A percentile compares a stretch with the other conserved stretches of the same genome.
These are phyloP conservation scores for Cyberlindnera meyerae DNA, from an alignment of 805 yeast genomes.

Conservation along the genomic window DNA sequence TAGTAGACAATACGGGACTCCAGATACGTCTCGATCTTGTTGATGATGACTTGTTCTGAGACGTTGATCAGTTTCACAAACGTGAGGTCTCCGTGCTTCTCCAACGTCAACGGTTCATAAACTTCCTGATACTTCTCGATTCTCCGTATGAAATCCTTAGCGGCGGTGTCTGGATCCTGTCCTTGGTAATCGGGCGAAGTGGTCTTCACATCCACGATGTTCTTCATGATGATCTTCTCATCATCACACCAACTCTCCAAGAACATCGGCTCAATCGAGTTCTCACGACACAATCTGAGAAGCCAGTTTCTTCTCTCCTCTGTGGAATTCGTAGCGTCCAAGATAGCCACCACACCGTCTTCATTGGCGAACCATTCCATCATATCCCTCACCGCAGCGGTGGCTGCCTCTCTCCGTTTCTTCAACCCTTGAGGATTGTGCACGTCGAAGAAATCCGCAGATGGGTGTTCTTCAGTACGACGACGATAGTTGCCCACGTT, in stretches of 20 bases:
- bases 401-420: constrained; percentile 64
- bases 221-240: constrained; percentile 67
- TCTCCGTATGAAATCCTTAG: constrained; percentile 64
- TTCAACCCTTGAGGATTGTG: constrained; percentile 59
- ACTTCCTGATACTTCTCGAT: constrained; percentile 68
- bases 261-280: constrained; percentile 82
- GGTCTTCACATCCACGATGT: constrained; percentile 80
- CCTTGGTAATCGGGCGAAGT: constrained; percentile 35
- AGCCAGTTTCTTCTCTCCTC: constrained; percentile 63
- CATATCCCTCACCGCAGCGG: constrained; percentile 71
- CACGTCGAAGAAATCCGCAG: constrained; percentile 76
- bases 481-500: constrained; percentile 87
- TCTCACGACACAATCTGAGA: constrained; percentile 52
- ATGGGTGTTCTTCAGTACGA: constrained; percentile 51
- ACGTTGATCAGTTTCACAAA: constrained; percentile 86
- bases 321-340: constrained; percentile 92
- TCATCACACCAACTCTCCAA: constrained; percentile 91
- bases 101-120: constrained; percentile 70
- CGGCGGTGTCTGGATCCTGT: constrained; percentile 64
- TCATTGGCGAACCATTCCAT: constrained; percentile 79
- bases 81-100: constrained; percentile 58
- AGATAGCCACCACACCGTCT: constrained; percentile 82
- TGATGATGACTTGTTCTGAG: constrained; percentile 82
- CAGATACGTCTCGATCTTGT: constrained; percentile 80
- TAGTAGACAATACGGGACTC: constrained; percentile 92